phyloP scores from a whole-genome alignment of 2,329 filamentous ascomycete species.

The Erysiphe pulchra region DNA sequence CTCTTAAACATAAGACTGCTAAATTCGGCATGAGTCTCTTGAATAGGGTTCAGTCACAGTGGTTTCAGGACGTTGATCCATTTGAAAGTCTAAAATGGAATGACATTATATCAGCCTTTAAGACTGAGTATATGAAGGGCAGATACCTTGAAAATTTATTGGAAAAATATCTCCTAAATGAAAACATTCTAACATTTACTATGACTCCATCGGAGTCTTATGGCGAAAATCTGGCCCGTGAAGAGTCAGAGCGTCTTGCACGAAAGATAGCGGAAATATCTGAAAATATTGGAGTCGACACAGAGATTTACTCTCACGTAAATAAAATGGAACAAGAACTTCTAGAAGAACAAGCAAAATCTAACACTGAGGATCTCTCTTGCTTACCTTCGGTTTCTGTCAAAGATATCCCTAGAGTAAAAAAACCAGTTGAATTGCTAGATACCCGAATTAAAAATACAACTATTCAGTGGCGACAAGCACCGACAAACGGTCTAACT shows the following conservation, averaged over 20 bases:
- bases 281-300: slow-evolving; percentile 40
- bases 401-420: slow-evolving; percentile 60
- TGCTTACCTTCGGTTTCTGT: slow-evolving; percentile 75
- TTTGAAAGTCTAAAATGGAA: slow-evolving; percentile 86
- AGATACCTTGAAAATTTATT: slow-evolving; percentile 65
- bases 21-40: slow-evolving; percentile 82
- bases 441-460: slow-evolving; percentile 41
- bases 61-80: slow-evolving; percentile 89
- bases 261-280: slow-evolving; percentile 47
- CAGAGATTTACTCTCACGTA: slow-evolving; percentile 45
- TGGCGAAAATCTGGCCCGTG: slow-evolving; percentile 43
- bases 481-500: slow-evolving; percentile 81
- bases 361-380: slow-evolving; percentile 61
- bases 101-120: slow-evolving; percentile 61
- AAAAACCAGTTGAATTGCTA: slow-evolving; percentile 31
- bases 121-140: slow-evolving; percentile 45
- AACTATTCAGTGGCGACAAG: slow-evolving; percentile 70
- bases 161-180: slow-evolving; percentile 73
- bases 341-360: slow-evolving; percentile 58
- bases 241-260: slow-evolving; percentile 53
- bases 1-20: slow-evolving; percentile 85
- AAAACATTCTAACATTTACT: slow-evolving; percentile 71
- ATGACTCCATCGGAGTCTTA: slow-evolving; percentile 71
- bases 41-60: slow-evolving; percentile 67
- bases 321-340: slow-evolving; percentile 58